Evolutionary conservation across 2,329 filamentous ascomycete genomes (phyloP).

Genomic region (Teratosphaeria zuluensis): DNA sequence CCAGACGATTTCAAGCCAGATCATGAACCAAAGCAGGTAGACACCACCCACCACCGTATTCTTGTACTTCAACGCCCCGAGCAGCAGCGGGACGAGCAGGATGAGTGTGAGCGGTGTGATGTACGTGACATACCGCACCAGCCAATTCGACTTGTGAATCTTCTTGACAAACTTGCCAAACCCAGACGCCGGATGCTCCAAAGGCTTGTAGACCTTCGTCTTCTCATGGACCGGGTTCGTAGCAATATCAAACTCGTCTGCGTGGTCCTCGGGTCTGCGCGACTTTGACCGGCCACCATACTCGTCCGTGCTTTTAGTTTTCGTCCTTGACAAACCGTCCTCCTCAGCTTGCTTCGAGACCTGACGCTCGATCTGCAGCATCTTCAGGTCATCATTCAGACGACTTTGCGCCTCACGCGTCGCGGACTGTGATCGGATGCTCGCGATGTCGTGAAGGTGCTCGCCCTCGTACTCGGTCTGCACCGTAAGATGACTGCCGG

Average conservation of each 20-base stretch:
- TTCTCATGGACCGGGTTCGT: conserved; percentile 62
- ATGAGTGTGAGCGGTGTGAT: conserved; percentile 56
- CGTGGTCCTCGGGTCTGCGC: conserved; percentile 41
- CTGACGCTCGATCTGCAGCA: conserved; percentile 56
- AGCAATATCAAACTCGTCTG: conserved; percentile 58
- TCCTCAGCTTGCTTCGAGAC: conserved; percentile 37
- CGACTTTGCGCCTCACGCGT: conserved; percentile 51
- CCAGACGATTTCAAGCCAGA: conserved; percentile 94
- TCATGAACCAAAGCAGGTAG: conserved; percentile 76
- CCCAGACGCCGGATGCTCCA: conserved; percentile 51
- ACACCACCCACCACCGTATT: conserved; percentile 59
- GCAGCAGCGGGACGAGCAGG: conserved; percentile 57
- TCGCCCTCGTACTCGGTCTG: conserved; percentile 32
- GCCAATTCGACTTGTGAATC: conserved; percentile 54
- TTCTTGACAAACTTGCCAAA: conserved; percentile 56
- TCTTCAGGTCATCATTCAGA: conserved; percentile 55
- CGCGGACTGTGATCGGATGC: conserved; percentile 42
- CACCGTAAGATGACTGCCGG: conserved; percentile 37
- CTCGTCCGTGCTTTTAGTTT: conserved; percentile 26
- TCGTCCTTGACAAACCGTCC: conserved; percentile 11
- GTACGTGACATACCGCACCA: conserved; percentile 63
- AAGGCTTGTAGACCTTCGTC: conserved; percentile 54
- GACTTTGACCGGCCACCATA: conserved; percentile 46
- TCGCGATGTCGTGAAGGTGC: conserved; percentile 12
- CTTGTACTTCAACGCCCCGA: conserved; percentile 53